These are phyloP conservation scores for Phytophthora brassicae DNA, from an alignment of 352 stramenopile species.

Conservation along the genomic window DNA sequence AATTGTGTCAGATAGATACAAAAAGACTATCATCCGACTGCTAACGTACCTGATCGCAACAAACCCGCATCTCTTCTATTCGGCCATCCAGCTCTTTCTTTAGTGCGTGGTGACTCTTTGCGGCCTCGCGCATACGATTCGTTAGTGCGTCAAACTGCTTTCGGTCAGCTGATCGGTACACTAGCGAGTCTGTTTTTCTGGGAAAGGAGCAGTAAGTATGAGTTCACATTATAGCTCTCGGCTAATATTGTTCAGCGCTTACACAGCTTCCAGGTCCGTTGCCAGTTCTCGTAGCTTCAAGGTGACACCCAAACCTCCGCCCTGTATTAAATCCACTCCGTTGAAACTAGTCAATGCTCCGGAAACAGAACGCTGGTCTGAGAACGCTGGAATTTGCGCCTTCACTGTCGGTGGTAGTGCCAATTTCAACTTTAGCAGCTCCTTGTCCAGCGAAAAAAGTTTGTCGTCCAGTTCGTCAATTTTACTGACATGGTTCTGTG, in stretches of 20 bases:
- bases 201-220: neutral
- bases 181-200: slow-evolving; percentile 44
- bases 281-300: slow-evolving; percentile 49
- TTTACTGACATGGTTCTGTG: slow-evolving; percentile 26
- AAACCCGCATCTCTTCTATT: slow-evolving; percentile 41
- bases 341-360: neutral
- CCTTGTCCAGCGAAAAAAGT: slow-evolving; percentile 63
- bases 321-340: slow-evolving; percentile 15
- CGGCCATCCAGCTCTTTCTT: slow-evolving; percentile 48
- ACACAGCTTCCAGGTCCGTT: slow-evolving; percentile 43
- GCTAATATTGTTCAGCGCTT: slow-evolving; percentile 2
- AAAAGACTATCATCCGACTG: neutral
- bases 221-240: neutral
- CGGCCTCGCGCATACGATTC: slow-evolving; percentile 53
- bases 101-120: slow-evolving; percentile 42
- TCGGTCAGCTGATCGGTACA: slow-evolving; percentile 48
- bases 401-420: slow-evolving; percentile 45
- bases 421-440: slow-evolving; percentile 67
- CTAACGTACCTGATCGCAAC: slow-evolving; percentile 39
- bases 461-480: slow-evolving; percentile 56
- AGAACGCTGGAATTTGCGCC: slow-evolving; percentile 35
- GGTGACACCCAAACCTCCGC: slow-evolving; percentile 20
- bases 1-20: neutral
- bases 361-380: slow-evolving; percentile 1
- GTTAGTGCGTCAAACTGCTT: slow-evolving; percentile 66